Conservation (phyloP, 768 basidiomycete genomes). For the Lactarius indigo region DNA sequence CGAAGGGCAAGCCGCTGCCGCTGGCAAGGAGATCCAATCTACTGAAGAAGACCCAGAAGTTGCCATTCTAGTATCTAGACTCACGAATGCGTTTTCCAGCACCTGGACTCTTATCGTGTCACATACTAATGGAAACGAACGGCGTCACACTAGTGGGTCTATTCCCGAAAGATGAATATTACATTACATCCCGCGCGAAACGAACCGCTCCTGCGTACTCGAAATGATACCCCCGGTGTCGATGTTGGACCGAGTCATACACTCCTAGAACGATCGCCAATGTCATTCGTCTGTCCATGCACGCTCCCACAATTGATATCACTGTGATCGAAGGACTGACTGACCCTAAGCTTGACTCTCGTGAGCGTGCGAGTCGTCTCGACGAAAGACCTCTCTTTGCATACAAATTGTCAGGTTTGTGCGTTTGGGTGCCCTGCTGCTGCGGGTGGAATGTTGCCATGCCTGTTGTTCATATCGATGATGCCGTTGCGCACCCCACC, state of each 20-base stretch:
- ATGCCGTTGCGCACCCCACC: slow-evolving; percentile 7
- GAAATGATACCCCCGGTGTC: not conserved
- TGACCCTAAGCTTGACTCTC: slow-evolving; percentile 12
- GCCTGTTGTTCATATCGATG: slow-evolving; percentile 7
- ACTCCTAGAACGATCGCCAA: not conserved
- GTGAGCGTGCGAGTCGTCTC: slow-evolving; percentile 5
- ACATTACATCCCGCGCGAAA: slow-evolving; percentile 17
- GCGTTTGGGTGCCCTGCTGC: slow-evolving; percentile 1
- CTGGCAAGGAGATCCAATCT: slow-evolving; percentile 17
- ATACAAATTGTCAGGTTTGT: slow-evolving; percentile 15
- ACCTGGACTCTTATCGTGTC: slow-evolving; percentile 1
- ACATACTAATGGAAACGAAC: not conserved
- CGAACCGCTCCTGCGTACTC: slow-evolving; percentile 1
- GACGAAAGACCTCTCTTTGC: not conserved
- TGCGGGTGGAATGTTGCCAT: slow-evolving; percentile 2
- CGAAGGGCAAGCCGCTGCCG: slow-evolving; percentile 22
- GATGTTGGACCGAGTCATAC: not conserved
- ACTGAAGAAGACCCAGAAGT: slow-evolving; percentile 24
- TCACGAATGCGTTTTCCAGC: not conserved
- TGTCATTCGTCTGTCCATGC: not conserved
- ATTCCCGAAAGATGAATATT: slow-evolving; percentile 2
- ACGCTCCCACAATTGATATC: not conserved
- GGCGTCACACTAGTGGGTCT: not conserved
- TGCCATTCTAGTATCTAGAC: slow-evolving; percentile 23
- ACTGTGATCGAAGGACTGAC: not conserved